Percentiles rank a stretch among this genome's conserved stretches.
phyloP scores from a whole-genome alignment of 495 filamentous ascomycete species.

The Penicillium goetzii region DNA sequence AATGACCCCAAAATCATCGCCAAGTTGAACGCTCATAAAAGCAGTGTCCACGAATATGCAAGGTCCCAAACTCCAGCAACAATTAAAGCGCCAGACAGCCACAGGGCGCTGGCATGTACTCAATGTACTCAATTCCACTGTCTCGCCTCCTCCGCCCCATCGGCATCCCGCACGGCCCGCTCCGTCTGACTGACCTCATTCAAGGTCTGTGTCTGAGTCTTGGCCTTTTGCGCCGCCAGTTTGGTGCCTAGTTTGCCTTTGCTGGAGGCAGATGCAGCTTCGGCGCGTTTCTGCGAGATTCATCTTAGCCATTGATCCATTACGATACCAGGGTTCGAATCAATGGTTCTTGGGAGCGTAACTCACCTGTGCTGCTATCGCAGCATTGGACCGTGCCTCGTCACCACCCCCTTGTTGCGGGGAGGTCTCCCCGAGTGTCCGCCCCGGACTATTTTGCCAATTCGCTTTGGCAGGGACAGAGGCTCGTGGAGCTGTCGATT shows the following conservation, averaged over 20 bases:
- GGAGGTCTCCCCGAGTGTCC: conserved; percentile 55
- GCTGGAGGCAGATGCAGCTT: conserved; percentile 25
- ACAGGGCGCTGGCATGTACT: neutral
- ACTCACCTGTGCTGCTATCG: conserved; percentile 68
- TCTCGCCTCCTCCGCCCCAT: conserved; percentile 33
- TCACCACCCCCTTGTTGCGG: conserved; percentile 43
- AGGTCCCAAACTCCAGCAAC: neutral
- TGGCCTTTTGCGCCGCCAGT: conserved; percentile 66
- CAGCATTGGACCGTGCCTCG: conserved; percentile 58
- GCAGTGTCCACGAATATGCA: conserved; percentile 1
- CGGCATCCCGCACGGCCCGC: conserved; percentile 59
- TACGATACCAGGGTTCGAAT: neutral
- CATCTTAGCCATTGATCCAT: neutral
- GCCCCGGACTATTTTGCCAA: conserved; percentile 53
- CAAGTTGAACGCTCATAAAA: conserved; percentile 4
- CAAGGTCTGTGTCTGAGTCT: conserved; percentile 63
- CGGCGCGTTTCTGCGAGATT: conserved; percentile 44
- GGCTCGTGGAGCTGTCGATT: conserved; percentile 36
- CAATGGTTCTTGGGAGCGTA: neutral
- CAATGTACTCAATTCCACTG: conserved; percentile 9
- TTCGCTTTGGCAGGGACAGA: conserved; percentile 46
- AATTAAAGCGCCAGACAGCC: neutral
- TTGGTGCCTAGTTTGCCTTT: conserved; percentile 64
- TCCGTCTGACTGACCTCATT: conserved; percentile 59
- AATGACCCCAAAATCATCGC: neutral